phyloP scores from a whole-genome alignment of 31 red algal species.

The Porphyra umbilicalis region DNA sequence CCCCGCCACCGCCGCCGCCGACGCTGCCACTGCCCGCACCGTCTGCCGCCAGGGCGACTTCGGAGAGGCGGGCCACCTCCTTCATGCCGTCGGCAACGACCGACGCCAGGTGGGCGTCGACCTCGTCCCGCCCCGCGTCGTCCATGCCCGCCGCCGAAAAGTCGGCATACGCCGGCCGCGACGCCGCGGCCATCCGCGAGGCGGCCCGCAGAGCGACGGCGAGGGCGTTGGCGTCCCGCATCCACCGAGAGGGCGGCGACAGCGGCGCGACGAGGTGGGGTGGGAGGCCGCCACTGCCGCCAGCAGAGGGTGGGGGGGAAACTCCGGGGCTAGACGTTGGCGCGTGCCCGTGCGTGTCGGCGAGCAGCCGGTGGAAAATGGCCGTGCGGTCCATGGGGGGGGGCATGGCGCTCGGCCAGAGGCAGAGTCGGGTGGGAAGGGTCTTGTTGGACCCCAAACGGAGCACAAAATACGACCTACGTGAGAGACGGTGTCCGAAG shows the following conservation, averaged over 20 bases:
- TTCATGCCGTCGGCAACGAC: not conserved
- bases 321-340: not conserved
- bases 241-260: not conserved
- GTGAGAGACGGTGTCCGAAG: too few species aligned
- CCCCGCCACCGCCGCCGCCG: not conserved
- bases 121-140: not conserved
- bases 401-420: not conserved
- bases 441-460: too few species aligned
- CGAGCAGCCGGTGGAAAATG: not conserved
- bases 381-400: not conserved
- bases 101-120: not conserved
- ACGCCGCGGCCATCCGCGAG: not conserved
- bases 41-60: not conserved
- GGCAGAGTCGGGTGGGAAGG: too few species aligned
- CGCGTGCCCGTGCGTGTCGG: not conserved
- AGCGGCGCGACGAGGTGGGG: not conserved
- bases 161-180: not conserved
- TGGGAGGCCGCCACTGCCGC: too few species aligned
- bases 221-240: not conserved
- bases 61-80: not conserved
- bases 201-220: not conserved
- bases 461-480: too few species aligned
- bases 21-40: not conserved
- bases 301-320: not conserved
- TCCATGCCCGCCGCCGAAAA: not conserved